Evolutionary conservation across 2,329 filamentous ascomycete genomes (phyloP), one percentile per base, ranked within the genome.

Genomic region (Aureobasidium lini): DNA sequence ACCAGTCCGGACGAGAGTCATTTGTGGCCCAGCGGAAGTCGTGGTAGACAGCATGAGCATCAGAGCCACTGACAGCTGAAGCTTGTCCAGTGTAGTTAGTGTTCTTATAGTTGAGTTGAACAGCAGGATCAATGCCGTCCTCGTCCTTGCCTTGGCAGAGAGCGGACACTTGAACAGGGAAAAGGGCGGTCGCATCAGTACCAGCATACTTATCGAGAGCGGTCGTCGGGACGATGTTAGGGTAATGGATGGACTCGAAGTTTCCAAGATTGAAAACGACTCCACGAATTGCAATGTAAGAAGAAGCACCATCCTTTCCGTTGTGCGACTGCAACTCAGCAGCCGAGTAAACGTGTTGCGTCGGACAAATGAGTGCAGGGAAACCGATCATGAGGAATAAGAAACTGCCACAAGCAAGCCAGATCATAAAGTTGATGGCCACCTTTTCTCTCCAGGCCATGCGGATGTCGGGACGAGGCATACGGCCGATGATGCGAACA

Each of bases 401-500:
- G 31, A 89, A 85, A 50, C 89, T 74, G 15, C 76, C 77, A 75
- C 93, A 97, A 70, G 82, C 84, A 60, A 93, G 77, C 94, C 95
- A 99, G 71, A 99, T 99, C 69, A 97, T 82, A 72, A 99, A 80
- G 78, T 99, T 99, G 81, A 99, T 99, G 57, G 94, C 93, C 61
- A 99, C 73, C 79, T 99, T 99, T 73, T 99, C 94, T 70, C 94
- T 83, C 94, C 94, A 99, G 0, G 94, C 94, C 71, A 88, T 81
- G 28, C 92, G 88, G 8, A 99, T 85, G 72, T 99, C 94, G 71
- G 95, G 95, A 62, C 94, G 89, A 61, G 88, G 83, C 87, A 96
- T 96, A 54, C 88, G 82, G 23, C 93, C 93, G 42, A 95, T 62
- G 66, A 80, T 79, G 57, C 84, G 83, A 70, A 97, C 88, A 44